Evolutionary conservation across 2,329 filamentous ascomycete genomes (phyloP), one percentile per base, ranked within the genome.

Genomic region (Neonectria magnoliae): DNA sequence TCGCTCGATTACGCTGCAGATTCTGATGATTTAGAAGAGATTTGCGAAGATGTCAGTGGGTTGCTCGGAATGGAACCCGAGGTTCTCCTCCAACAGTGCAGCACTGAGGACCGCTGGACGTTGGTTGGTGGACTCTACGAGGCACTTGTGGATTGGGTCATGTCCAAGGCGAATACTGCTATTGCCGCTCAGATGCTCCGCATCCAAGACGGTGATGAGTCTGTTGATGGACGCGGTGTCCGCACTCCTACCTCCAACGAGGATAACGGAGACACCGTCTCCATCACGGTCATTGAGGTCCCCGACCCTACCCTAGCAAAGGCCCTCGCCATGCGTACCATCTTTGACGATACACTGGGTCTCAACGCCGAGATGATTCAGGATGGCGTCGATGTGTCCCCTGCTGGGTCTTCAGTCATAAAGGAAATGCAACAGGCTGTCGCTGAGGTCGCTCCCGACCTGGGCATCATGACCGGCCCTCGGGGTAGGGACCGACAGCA

Each of bases 311-410:
- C 87, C 1, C 84, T 99, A 1, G 94, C 92, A 63, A 98, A 96
- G 79, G 96, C 95, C 0, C 81, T 97, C n/a, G 89, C 93, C 13
- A 89, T 99, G 82, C 92, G 93, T 42, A 93, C 93, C 14, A 88
- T 98, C 38, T 99, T 99, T 73, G 95, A 99, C 71, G 96, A 98
- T 73, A 88, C 85, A n/a, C 84, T 91, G 20, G 96, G 96, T 56
- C 98, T 99, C 81, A 98, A 98, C 72, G 87, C 91, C 0, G 96
- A 99, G 82, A 98, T 99, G 94, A 97, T 95, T 75, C 91, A 95
- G 67, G 96, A 99, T 71, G 96, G 96, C 10, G 87, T 99, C 1
- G 87, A 92, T n/a, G 86, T 97, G 2, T 81, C 86, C 1, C 73
- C 90, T 0, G 89, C 89, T 1, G 92, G 92, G n/a, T 91, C 90